Conservation (phyloP, 1,284 basidiomycete species). For the Vanrija sp. region DNA sequence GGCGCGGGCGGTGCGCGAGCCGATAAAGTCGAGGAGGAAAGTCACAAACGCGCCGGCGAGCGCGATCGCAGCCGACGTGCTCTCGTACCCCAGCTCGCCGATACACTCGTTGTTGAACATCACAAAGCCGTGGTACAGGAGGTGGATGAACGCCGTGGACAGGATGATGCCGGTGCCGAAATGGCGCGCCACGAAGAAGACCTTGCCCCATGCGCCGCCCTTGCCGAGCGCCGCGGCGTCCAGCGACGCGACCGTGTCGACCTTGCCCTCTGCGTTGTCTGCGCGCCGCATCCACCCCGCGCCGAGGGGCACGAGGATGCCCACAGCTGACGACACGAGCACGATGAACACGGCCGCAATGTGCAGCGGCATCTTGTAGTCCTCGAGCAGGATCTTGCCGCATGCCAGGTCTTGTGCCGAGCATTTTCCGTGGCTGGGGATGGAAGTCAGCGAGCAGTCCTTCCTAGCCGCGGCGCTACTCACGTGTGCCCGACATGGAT, state of each 20-base stretch:
- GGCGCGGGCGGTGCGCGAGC: constrained; percentile 18
- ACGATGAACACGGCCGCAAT: constrained; percentile 51
- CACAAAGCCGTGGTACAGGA: constrained; percentile 50
- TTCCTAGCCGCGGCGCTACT: neutral
- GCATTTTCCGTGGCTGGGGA: constrained; percentile 48
- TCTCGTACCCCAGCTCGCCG: constrained; percentile 49
- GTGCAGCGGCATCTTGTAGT: constrained; percentile 49
- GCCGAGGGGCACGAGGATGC: constrained; percentile 43
- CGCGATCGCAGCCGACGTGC: constrained; percentile 48
- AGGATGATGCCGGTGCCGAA: constrained; percentile 51
- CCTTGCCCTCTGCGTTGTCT: neutral
- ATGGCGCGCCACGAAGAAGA: constrained; percentile 47
- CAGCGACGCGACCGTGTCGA: constrained; percentile 8
- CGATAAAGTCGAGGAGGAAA: constrained; percentile 46
- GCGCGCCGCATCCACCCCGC: constrained; percentile 22
- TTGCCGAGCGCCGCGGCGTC: constrained; percentile 22
- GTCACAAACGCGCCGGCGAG: constrained; percentile 39
- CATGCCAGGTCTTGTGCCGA: constrained; percentile 41
- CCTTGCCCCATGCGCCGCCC: constrained; percentile 26
- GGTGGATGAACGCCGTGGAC: constrained; percentile 51
- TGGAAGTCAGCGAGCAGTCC: constrained; percentile 2
- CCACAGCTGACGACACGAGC: constrained; percentile 44
- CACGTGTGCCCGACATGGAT: constrained; percentile 32
- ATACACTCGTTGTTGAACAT: constrained; percentile 49
- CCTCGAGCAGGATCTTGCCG: constrained; percentile 30